A percentile compares a stretch with the other conserved stretches of the same genome.
Evolutionary conservation across 1,284 basidiomycete genomes (phyloP).

Genomic region (Coriolopsis trogii): DNA sequence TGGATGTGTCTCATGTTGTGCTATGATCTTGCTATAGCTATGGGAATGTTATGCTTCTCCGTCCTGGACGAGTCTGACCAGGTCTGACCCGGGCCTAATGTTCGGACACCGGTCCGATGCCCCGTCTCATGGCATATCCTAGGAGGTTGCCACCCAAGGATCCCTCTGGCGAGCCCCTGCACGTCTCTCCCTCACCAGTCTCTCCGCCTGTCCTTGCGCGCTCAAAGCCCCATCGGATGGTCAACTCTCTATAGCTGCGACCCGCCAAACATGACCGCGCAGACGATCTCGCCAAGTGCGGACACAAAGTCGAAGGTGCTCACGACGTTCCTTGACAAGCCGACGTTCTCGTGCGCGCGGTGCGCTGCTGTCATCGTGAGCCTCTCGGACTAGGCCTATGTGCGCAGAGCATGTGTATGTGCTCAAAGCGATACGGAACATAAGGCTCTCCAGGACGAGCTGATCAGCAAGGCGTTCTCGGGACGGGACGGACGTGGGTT

Average conservation of each 20-base stretch:
- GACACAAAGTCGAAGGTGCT: slow-evolving; percentile 56
- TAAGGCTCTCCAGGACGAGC: slow-evolving; percentile 81
- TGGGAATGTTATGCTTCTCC: background rate
- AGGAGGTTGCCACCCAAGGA: too few species aligned
- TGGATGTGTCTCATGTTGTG: slow-evolving; percentile 5
- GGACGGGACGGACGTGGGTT: slow-evolving; percentile 84
- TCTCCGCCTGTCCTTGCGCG: too few species aligned
- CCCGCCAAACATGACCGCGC: background rate
- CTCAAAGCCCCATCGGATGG: too few species aligned
- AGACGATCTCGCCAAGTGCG: slow-evolving; percentile 30
- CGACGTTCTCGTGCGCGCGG: slow-evolving; percentile 63
- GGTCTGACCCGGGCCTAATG: too few species aligned
- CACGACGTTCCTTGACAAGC: slow-evolving; percentile 58
- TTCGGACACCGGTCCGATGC: too few species aligned
- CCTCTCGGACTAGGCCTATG: slow-evolving; percentile 9
- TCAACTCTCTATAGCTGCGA: too few species aligned
- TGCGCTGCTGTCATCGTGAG: slow-evolving; percentile 70
- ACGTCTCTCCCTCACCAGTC: too few species aligned
- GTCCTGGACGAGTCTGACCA: too few species aligned
- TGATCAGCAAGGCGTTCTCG: slow-evolving; percentile 85
- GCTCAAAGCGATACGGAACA: background rate
- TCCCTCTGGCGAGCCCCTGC: too few species aligned
- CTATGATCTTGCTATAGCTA: slow-evolving; percentile 6
- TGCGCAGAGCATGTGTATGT: background rate
- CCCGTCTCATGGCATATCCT: too few species aligned